These are phyloP conservation scores for Pelargonium citronellum DNA, from an alignment of 441 rosid species.

Conservation along the genomic window DNA sequence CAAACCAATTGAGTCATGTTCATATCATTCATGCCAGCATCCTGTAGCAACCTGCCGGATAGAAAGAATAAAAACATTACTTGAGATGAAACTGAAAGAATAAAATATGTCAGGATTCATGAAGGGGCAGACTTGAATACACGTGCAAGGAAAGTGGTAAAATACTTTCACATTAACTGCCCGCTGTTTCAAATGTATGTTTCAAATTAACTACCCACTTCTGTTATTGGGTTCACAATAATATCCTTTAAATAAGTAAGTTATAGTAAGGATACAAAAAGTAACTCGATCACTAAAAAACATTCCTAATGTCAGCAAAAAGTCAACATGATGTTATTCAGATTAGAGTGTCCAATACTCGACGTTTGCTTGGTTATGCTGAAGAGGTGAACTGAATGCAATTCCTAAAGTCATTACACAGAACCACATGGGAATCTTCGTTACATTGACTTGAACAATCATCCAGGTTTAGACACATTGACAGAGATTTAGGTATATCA, in stretches of 20 bases:
- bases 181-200: neutral
- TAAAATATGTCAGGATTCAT: neutral
- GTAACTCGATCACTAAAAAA: neutral
- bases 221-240: neutral
- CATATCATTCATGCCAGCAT: conserved; percentile 64
- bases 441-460: neutral
- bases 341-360: neutral
- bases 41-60: conserved; percentile 63
- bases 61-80: conserved; percentile 12
- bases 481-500: neutral
- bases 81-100: neutral
- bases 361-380: neutral
- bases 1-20: conserved; percentile 71
- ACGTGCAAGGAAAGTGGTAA: too few species aligned
- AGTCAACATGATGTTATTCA: neutral
- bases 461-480: neutral
- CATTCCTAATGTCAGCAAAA: neutral
- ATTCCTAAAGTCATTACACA: neutral
- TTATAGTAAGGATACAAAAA: neutral
- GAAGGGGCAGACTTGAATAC: too few species aligned
- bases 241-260: neutral
- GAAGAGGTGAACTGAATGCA: neutral
- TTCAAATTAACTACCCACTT: neutral
- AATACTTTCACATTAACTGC: neutral
- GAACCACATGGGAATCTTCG: neutral